Base-by-base conservation (phyloP, 2,329 filamentous ascomycete genomes). In the Neopestalotiopsis clavispora region DNA sequence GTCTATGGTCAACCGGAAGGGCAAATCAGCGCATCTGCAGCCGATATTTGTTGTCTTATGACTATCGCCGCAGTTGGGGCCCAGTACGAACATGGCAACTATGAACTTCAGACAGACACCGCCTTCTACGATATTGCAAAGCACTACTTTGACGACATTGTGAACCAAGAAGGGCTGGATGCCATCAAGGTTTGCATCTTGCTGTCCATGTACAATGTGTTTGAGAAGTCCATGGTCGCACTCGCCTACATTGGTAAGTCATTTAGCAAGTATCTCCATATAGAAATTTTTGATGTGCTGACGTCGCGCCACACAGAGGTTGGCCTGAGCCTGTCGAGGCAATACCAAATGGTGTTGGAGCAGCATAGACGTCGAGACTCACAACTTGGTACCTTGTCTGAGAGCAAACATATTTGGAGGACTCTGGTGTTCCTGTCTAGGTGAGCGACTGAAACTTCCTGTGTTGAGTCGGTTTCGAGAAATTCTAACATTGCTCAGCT, bases 181-280 rank as follows among this genome's bases (percentile, higher is more conserved):
- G 75, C 77, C 3, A 74, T 78, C 68, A 77, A 77, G 60, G 70
- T 79, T 3, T 77, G 76, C 12, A 72, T 73, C 0, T 60, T 80
- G 56, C 70, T 78, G 30, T 74, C 77, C 38, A 70, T 79, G 72
- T 78, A 74, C 69, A 79, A 79, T 65, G 68, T 79, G 5, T 70
- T 79, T 71, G 71, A 70, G 65, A 77, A 76, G 38, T 71, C 75
- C 3, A 76, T 73, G 0, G 72, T 75, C 14, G 74, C 77, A 1
- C 69, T 78, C n/a, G 72, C 73, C 2, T 78, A 76, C 69, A 69
- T 76, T n/a, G 76, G 76, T 77, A 42, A 61, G 74, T 61, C 23
- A 14, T 23, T 20, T 14, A n/a, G 10, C 17, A n/a, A 17, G 13
- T 23, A 38, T 23, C 23, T 23, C 4, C 34, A 38, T 17, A 34